Evolutionary conservation across 2,329 filamentous ascomycete genomes (phyloP).

Genomic region (Cytospora chrysosperma): DNA sequence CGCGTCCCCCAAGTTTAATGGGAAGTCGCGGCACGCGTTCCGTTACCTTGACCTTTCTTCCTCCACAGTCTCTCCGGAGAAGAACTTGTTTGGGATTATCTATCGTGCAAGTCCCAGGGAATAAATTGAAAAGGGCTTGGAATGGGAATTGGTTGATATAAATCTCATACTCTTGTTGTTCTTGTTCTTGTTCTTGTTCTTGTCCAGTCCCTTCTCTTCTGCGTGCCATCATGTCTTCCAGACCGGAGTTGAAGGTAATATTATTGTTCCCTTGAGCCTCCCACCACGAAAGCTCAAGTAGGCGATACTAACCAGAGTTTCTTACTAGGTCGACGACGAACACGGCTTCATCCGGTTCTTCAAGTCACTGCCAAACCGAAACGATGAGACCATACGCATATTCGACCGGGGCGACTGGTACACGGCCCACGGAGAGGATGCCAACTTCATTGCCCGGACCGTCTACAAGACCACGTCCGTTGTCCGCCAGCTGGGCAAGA

Average conservation of each 20-base stretch:
- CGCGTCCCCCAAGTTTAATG: constrained; percentile 7
- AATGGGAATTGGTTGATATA: not conserved
- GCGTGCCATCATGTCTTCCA: constrained; percentile 60
- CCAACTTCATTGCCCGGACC: constrained; percentile 76
- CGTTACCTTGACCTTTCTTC: not conserved
- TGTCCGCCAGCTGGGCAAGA: constrained; percentile 81
- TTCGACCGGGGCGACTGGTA: constrained; percentile 96
- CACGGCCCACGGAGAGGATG: constrained; percentile 86
- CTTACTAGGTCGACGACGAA: constrained; percentile 82
- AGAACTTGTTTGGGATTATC: not conserved
- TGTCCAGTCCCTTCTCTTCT: not conserved
- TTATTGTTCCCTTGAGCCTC: constrained; percentile 4
- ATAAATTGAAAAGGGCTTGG: not conserved
- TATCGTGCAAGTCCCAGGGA: not conserved
- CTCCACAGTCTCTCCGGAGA: not conserved
- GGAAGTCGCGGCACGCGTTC: constrained; percentile 18
- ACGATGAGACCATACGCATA: constrained; percentile 77
- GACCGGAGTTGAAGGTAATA: constrained; percentile 68
- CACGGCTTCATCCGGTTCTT: constrained; percentile 96
- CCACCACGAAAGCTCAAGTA: not conserved
- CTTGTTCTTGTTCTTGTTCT: not conserved
- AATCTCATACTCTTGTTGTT: not conserved
- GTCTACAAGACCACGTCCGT: constrained; percentile 98
- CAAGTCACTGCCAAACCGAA: constrained; percentile 73
- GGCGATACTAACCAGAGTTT: constrained; percentile 20